phyloP scores from a whole-genome alignment of 192 early-diverging fungal genomes.

The Linnemannia schmuckeri region DNA sequence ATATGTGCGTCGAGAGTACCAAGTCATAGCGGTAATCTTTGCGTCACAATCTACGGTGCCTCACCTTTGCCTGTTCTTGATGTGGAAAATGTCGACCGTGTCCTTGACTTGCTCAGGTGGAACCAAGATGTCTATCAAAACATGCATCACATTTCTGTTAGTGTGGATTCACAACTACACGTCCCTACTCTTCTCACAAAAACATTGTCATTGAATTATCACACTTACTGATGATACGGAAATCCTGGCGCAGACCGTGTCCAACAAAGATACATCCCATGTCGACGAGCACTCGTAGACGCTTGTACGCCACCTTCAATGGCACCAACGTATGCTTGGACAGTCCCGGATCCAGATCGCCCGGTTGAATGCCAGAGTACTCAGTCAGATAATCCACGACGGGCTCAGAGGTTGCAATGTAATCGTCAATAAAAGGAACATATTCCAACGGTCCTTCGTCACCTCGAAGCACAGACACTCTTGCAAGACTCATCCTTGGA shows the following conservation, averaged over 20 bases:
- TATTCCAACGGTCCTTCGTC: conserved; percentile 75
- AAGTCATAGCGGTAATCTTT: neutral
- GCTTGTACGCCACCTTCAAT: conserved; percentile 94
- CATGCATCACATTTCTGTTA: neutral
- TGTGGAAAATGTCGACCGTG: conserved; percentile 93
- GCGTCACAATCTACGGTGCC: neutral
- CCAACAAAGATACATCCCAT: conserved; percentile 93
- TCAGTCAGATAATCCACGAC: conserved; percentile 94
- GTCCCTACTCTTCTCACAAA: neutral
- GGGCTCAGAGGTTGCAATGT: conserved; percentile 86
- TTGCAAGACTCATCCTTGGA: conserved; percentile 83
- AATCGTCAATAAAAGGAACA: conserved; percentile 97
- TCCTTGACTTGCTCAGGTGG: conserved; percentile 91
- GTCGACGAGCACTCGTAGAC: conserved; percentile 91
- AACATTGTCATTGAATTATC: neutral
- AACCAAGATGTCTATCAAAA: conserved; percentile 80
- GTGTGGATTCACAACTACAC: neutral
- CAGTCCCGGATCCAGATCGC: conserved; percentile 80
- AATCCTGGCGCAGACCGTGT: conserved; percentile 96
- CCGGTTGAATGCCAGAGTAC: conserved; percentile 93
- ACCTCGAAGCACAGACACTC: conserved; percentile 92
- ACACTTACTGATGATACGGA: conserved; percentile 90
- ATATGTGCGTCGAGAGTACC: neutral
- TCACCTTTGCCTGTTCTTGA: conserved; percentile 82
- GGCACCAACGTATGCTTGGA: conserved; percentile 88